A percentile compares a stretch with the other conserved stretches of the same genome.
Conservation (phyloP, 1,139 yeast species). For the Nadsonia starkeyi-henricii region DNA sequence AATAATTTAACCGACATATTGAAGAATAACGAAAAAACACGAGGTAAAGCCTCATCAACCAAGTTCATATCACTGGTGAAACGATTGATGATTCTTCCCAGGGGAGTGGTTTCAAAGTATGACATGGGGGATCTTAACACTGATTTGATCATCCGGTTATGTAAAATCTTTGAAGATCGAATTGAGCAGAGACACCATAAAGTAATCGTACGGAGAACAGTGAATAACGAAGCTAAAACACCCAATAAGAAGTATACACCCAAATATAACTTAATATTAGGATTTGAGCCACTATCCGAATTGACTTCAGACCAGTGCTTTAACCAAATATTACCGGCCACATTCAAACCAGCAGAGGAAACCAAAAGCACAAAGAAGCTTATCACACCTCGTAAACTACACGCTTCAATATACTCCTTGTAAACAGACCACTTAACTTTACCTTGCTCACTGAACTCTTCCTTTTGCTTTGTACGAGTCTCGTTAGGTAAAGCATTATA, state of each 20-base stretch:
- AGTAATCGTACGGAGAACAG: slow-evolving; percentile 42
- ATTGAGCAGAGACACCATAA: not conserved
- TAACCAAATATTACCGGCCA: slow-evolving; percentile 64
- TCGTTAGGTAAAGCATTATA: slow-evolving; percentile 19
- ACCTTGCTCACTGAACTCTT: slow-evolving; percentile 72
- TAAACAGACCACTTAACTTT: slow-evolving; percentile 80
- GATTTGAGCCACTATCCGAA: slow-evolving; percentile 35
- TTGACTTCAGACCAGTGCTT: slow-evolving; percentile 91
- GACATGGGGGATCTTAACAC: slow-evolving; percentile 48
- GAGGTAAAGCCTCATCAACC: slow-evolving; percentile 46
- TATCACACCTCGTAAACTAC: slow-evolving; percentile 52
- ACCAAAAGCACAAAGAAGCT: slow-evolving; percentile 31
- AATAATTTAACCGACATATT: slow-evolving; percentile 30
- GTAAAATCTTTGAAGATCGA: slow-evolving; percentile 4
- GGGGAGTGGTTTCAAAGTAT: slow-evolving; percentile 39
- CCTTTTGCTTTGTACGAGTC: slow-evolving; percentile 14
- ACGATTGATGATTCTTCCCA: slow-evolving; percentile 43
- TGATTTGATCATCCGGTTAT: slow-evolving; percentile 31
- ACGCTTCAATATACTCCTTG: slow-evolving; percentile 67
- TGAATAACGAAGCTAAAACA: slow-evolving; percentile 40
- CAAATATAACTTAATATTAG: slow-evolving; percentile 50
- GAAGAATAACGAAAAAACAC: slow-evolving; percentile 15
- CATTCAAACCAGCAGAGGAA: slow-evolving; percentile 35
- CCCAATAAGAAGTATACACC: slow-evolving; percentile 62
- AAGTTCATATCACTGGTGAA: slow-evolving; percentile 72